Conservation (phyloP, 306 rosid species). For the Purshia tridentata region DNA sequence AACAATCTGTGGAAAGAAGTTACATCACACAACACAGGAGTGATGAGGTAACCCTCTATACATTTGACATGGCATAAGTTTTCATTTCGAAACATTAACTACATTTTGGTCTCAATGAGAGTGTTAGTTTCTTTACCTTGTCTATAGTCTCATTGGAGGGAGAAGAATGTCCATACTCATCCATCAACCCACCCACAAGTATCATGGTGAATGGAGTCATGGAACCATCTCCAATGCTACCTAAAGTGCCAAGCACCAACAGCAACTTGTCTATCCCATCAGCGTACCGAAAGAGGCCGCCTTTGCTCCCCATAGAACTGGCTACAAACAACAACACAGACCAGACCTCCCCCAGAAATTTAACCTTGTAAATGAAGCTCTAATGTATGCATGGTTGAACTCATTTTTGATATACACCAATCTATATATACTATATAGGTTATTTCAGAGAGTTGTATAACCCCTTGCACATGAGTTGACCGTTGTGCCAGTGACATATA, state of each 20-base stretch:
- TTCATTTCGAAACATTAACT: too few species aligned
- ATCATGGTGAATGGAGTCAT: slow-evolving; percentile 65
- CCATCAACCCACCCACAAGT: slow-evolving; percentile 55
- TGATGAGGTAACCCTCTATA: too few species aligned
- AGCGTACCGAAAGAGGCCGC: slow-evolving; percentile 49
- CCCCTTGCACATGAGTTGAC: neutral
- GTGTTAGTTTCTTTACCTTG: slow-evolving; percentile 31
- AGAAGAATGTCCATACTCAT: slow-evolving; percentile 42
- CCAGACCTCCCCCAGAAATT: neutral
- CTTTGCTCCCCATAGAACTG: slow-evolving; percentile 36
- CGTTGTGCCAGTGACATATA: too few species aligned
- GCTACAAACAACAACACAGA: neutral
- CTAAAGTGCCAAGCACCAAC: slow-evolving; percentile 51
- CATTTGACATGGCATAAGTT: too few species aligned
- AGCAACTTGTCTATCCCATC: slow-evolving; percentile 52
- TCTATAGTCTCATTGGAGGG: slow-evolving; percentile 33
- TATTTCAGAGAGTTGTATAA: neutral
- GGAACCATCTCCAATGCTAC: slow-evolving; percentile 71
- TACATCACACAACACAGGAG: neutral
- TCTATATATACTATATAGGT: neutral
- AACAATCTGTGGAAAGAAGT: too few species aligned
- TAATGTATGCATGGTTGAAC: neutral
- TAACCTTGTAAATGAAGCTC: neutral
- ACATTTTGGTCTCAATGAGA: too few species aligned
- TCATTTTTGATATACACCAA: neutral